phyloP scores from a whole-genome alignment of 805 yeast species.

The Dipodascus geniculatus region DNA sequence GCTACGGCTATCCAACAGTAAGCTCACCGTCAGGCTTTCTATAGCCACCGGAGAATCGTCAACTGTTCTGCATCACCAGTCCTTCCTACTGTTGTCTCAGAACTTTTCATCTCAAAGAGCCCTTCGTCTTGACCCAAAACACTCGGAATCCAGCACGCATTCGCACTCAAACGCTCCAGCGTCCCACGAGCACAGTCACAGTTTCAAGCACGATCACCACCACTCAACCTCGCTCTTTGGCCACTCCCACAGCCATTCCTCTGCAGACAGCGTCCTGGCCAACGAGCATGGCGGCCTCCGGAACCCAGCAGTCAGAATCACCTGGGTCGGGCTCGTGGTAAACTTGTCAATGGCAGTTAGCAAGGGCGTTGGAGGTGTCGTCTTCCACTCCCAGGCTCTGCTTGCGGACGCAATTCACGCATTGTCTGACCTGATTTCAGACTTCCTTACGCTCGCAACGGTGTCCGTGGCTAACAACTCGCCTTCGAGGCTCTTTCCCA shows the following conservation, averaged over 20 bases:
- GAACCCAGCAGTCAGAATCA: constrained; percentile 85
- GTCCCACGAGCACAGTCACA: not conserved
- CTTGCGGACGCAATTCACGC: constrained; percentile 95
- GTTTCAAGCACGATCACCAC: not conserved
- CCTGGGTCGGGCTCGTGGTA: constrained; percentile 80
- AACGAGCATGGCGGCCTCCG: constrained; percentile 27
- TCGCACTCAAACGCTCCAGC: not conserved
- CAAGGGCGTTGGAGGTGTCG: constrained; percentile 84
- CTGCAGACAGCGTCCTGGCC: constrained; percentile 14
- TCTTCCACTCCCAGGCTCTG: constrained; percentile 89
- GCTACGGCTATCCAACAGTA: not conserved
- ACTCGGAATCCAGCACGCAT: not conserved
- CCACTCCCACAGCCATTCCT: constrained; percentile 16
- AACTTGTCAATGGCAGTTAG: constrained; percentile 79
- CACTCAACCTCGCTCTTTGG: not conserved
- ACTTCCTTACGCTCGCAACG: constrained; percentile 77
- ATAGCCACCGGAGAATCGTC: not conserved
- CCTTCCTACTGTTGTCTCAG: not conserved
- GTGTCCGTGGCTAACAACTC: constrained; percentile 61
- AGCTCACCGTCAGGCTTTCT: not conserved
- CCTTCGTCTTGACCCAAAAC: not conserved
- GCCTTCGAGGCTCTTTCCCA: constrained; percentile 54
- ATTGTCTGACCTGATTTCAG: constrained; percentile 79
- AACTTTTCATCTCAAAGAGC: not conserved
- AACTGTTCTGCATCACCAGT: not conserved